Percentiles rank a stretch among this genome's conserved stretches.
Evolutionary conservation across 2,329 filamentous ascomycete species (phyloP).

Genomic region (Fusarium redolens): DNA sequence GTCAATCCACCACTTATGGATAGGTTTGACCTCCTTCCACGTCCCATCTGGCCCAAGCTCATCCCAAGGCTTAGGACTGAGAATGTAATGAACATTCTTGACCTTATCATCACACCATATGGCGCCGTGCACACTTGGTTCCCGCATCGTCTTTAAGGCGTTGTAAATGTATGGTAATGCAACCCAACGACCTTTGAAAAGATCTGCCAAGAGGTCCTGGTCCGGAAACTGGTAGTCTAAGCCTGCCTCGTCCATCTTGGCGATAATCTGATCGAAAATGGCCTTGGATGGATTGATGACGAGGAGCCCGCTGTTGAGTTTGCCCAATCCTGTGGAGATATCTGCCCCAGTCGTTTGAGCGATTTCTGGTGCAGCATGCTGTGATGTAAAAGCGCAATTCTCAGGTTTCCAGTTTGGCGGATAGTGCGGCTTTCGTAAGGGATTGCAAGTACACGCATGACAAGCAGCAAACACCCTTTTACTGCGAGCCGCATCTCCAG

Average conservation of each 20-base stretch:
- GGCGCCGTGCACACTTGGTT: neutral
- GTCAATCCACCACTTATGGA: slow-evolving; percentile 25
- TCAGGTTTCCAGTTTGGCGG: slow-evolving; percentile 3
- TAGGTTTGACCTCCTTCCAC: neutral
- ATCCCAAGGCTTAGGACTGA: slow-evolving; percentile 21
- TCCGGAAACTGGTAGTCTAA: slow-evolving; percentile 5
- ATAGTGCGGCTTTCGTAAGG: slow-evolving; percentile 6
- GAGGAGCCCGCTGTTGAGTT: slow-evolving; percentile 20
- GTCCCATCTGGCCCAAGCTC: neutral
- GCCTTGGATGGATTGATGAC: slow-evolving; percentile 9
- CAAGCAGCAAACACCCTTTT: slow-evolving; percentile 22
- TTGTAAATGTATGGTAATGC: slow-evolving; percentile 16
- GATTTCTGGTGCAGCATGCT: neutral
- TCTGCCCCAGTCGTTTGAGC: slow-evolving; percentile 2
- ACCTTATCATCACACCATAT: slow-evolving; percentile 20
- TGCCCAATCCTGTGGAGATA: neutral
- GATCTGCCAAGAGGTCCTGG: slow-evolving; percentile 14
- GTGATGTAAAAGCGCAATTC: slow-evolving; percentile 20
- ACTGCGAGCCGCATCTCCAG: rapidly evolving
- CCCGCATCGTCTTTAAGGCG: slow-evolving; percentile 15
- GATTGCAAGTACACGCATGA: slow-evolving; percentile 27
- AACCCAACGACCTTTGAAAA: slow-evolving; percentile 9
- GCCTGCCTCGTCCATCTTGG: neutral
- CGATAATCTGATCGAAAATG: neutral
- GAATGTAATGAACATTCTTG: slow-evolving; percentile 27